Percentiles rank a stretch among this genome's conserved stretches.
phyloP scores from a whole-genome alignment of 176 grass and related monocot genomes.

The Elaeis guineensis region DNA sequence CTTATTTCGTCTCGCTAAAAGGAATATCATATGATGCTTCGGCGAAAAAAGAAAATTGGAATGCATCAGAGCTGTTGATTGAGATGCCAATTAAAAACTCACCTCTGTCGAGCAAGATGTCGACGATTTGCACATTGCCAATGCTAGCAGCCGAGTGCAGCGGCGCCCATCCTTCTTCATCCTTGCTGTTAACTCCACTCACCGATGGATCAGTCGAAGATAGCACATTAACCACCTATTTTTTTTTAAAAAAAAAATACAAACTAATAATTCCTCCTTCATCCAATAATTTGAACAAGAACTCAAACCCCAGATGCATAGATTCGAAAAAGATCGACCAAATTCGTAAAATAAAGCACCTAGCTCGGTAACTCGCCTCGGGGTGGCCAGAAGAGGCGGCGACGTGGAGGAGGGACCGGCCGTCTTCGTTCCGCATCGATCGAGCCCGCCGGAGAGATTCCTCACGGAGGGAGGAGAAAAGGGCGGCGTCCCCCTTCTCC shows the following conservation, averaged over 20 bases:
- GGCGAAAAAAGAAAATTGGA: neutral
- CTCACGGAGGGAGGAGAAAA: conserved; percentile 43
- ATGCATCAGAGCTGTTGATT: neutral
- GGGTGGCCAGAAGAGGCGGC: conserved; percentile 43
- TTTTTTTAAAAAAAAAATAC: too few species aligned
- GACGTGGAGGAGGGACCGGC: conserved; percentile 85
- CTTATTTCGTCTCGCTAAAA: too few species aligned
- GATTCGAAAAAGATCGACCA: neutral
- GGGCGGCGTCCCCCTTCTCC: conserved; percentile 39
- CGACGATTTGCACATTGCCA: conserved; percentile 53
- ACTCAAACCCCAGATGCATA: neutral
- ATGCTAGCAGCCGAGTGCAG: conserved; percentile 70
- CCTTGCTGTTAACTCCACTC: conserved; percentile 51
- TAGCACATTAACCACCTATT: conserved; percentile 49
- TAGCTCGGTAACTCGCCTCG: conserved; percentile 22
- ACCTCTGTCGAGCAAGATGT: conserved; percentile 72
- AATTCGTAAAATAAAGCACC: neutral
- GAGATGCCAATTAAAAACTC: neutral
- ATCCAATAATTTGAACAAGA: neutral
- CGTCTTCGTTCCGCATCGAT: conserved; percentile 64
- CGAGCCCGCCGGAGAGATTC: conserved; percentile 36
- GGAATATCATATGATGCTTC: too few species aligned
- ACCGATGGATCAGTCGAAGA: conserved; percentile 30
- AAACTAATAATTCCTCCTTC: too few species aligned
- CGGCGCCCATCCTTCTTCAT: conserved; percentile 93